phyloP scores from a whole-genome alignment of 163 green algal genomes.

The Scenedesmus sp. region DNA sequence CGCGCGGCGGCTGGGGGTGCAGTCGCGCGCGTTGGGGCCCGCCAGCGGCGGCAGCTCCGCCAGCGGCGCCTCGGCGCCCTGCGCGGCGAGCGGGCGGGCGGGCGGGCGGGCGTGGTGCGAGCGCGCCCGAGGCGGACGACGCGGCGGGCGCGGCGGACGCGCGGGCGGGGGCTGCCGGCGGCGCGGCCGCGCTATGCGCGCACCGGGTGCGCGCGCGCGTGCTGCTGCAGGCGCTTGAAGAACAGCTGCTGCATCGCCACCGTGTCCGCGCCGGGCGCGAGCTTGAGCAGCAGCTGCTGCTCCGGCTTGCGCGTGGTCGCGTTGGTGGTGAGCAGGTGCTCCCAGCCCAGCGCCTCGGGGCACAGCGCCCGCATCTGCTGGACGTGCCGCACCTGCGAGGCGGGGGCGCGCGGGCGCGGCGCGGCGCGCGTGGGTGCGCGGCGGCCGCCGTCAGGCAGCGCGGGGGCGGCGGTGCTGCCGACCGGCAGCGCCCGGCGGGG shows the following conservation, averaged over 20 bases:
- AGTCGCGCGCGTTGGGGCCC: slow-evolving; percentile 28
- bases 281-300: slow-evolving; percentile 39
- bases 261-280: slow-evolving; percentile 19
- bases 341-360: slow-evolving; percentile 58
- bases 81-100: too few relatives aligned
- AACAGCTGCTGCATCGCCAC: slow-evolving; percentile 34
- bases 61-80: slow-evolving; percentile 4
- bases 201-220: neutral
- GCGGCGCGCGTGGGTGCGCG: too few relatives aligned
- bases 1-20: slow-evolving; percentile 20
- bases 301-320: slow-evolving; percentile 10
- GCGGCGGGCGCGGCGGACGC: too few relatives aligned
- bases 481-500: too few relatives aligned
- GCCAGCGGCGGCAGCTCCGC: slow-evolving; percentile 32
- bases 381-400: slow-evolving; percentile 55
- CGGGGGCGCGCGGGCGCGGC: too few relatives aligned
- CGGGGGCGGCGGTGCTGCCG: too few relatives aligned
- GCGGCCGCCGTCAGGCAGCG: too few relatives aligned
- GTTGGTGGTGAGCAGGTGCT: slow-evolving; percentile 49
- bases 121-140: too few relatives aligned
- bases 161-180: neutral
- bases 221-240: slow-evolving; percentile 32
- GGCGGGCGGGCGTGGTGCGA: too few relatives aligned
- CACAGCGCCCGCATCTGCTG: slow-evolving; percentile 61
- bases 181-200: too few relatives aligned